Percentiles rank a stretch among this genome's conserved stretches.
Conservation (phyloP, 352 stramenopile species). For the Phytophthora meadii region DNA sequence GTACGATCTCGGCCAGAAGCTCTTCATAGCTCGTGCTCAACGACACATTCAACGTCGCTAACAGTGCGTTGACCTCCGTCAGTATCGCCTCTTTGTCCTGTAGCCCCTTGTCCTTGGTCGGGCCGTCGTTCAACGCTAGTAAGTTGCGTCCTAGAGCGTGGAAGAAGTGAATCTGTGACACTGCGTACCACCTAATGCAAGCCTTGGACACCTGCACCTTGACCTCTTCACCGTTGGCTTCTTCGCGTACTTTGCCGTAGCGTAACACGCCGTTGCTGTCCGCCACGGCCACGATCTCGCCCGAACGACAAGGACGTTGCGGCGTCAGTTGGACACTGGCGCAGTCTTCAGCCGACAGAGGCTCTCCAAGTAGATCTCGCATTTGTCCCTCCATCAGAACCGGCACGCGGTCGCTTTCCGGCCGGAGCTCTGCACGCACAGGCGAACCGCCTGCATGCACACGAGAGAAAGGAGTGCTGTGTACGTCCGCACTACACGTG, state of each 20-base stretch:
- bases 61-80: slow-evolving; percentile 54
- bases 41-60: slow-evolving; percentile 54
- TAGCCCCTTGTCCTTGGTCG: slow-evolving; percentile 3
- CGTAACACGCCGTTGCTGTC: slow-evolving; percentile 32
- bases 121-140: not conserved
- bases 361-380: slow-evolving; percentile 37
- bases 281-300: slow-evolving; percentile 60
- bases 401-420: slow-evolving; percentile 9
- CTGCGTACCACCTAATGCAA: slow-evolving; percentile 46
- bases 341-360: slow-evolving; percentile 39
- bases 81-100: slow-evolving; percentile 30
- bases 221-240: slow-evolving; percentile 36
- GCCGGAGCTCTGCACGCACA: not conserved
- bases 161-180: slow-evolving; percentile 65
- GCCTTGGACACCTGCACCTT: slow-evolving; percentile 51
- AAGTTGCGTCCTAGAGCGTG: slow-evolving; percentile 4
- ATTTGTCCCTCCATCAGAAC: slow-evolving; percentile 35
- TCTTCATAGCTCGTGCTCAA: slow-evolving; percentile 59
- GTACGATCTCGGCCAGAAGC: slow-evolving; percentile 50
- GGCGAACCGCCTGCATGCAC: not conserved
- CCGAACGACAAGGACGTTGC: slow-evolving; percentile 45
- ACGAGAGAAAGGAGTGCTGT: not conserved
- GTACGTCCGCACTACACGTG: slow-evolving; percentile 13
- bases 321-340: slow-evolving; percentile 38
- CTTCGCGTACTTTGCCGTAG: slow-evolving; percentile 49